Evolutionary conservation across 2,329 filamentous ascomycete species (phyloP), one percentile per base, ranked within the genome.

Genomic region (Phaeoacremonium minimum): DNA sequence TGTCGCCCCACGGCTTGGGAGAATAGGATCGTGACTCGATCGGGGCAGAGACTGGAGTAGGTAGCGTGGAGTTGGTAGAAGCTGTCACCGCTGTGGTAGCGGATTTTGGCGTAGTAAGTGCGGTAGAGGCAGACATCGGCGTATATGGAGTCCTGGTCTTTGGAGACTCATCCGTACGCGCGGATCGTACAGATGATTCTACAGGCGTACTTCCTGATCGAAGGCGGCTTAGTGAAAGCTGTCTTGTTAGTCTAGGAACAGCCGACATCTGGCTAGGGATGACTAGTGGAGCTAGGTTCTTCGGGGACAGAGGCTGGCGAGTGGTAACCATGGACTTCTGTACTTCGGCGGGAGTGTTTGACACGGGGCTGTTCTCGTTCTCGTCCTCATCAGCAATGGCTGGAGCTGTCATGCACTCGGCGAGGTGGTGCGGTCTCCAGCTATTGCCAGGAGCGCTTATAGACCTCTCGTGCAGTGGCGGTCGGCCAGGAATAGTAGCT

Each of bases 401-500:
- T 38, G 56, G 48, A 28, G 50, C 49, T 4, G 54, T 46, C 34
- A 61, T 46, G 44, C 55, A 57, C 37, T 66, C 61, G 16, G 53
- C 59, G 18, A 67, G 55, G 28, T 63, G 56, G 38, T 71, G 62
- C 33, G 68, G 64, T 45, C 66, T 67, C 61, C 67, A 67, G 35
- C 61, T 67, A 43, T 66, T 61, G 7, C 71, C 71, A 3, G 79
- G 77, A n/a, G 76, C 75, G 53, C 77, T 82, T 39, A 70, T 73
- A 26, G 79, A 83, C 38, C 79, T 71, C 58, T 83, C 80, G 46
- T 83, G 77, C 17, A 83, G 57, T 20, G 80, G 68, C 37, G 77
- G 79, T 6, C 78, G 71, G 28, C 79, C 80, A 20, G 81, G 81
- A 46, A 85, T 82, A 18, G 81, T 84, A 44, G 81, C 80, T 83